A percentile compares a stretch with the other conserved stretches of the same genome.
Evolutionary conservation across 495 filamentous ascomycete species (phyloP).

Genomic region (Neurospora sp.): DNA sequence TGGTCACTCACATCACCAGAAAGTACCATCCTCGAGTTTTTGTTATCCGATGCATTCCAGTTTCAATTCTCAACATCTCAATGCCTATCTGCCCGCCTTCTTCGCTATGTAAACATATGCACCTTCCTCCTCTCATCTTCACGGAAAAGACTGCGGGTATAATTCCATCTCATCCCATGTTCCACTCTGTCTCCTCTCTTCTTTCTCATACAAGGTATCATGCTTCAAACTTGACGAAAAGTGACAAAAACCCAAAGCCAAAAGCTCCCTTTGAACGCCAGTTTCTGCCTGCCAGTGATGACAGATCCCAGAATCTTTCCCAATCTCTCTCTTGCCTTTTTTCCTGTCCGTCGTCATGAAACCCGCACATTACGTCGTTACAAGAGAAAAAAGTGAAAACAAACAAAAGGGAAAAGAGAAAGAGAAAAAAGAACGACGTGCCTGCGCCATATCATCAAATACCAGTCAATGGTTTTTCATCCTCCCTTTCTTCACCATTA

Average conservation of each 20-base stretch:
- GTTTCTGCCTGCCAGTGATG: neutral
- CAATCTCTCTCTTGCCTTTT: neutral
- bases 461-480: neutral
- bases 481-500: neutral
- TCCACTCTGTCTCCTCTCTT: neutral
- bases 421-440: neutral
- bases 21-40: neutral
- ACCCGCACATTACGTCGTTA: neutral
- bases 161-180: neutral
- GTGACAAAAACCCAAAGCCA: neutral
- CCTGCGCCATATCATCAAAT: neutral
- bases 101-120: neutral
- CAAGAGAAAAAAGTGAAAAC: slow-evolving; percentile 1
- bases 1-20: neutral
- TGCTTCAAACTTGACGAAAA: neutral
- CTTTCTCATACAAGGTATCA: neutral
- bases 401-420: neutral
- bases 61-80: neutral
- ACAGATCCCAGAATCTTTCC: neutral
- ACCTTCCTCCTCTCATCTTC: neutral
- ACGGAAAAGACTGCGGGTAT: neutral
- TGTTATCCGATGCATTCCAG: neutral
- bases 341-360: neutral
- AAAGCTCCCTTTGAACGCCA: neutral
- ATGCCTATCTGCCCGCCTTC: neutral